These are phyloP conservation scores for Xerocomus potaroensis DNA, from an alignment of 768 basidiomycete species.

Conservation along the genomic window DNA sequence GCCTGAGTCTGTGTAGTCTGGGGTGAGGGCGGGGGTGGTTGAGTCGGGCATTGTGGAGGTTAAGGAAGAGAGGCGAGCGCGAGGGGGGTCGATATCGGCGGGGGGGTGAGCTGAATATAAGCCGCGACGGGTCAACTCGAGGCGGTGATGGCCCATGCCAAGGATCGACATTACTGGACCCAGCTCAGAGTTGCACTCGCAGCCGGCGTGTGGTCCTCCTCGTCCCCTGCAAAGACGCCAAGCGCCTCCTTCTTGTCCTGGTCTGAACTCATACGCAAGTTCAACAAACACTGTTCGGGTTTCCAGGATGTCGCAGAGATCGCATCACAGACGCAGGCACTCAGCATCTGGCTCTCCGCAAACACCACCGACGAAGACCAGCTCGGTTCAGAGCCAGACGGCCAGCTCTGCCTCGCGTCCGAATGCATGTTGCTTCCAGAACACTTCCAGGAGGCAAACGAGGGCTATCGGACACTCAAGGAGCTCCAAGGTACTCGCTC, in stretches of 20 bases:
- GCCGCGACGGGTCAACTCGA: background rate
- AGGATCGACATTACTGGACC: conserved; percentile 75
- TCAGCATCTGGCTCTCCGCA: conserved; percentile 53
- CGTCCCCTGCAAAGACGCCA: conserved; percentile 55
- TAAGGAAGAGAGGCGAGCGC: conserved; percentile 9
- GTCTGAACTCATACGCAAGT: conserved; percentile 80
- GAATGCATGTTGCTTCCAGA: conserved; percentile 59
- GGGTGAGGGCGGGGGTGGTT: conserved; percentile 54
- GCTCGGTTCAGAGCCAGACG: conserved; percentile 43
- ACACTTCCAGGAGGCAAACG: conserved; percentile 51
- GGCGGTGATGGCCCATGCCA: conserved; percentile 41
- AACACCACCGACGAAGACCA: conserved; percentile 52
- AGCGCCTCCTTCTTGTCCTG: conserved; percentile 56
- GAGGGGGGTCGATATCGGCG: conserved; percentile 8
- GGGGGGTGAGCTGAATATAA: conserved; percentile 4
- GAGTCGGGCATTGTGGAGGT: conserved; percentile 29
- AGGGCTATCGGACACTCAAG: conserved; percentile 52
- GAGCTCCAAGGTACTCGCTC: conserved; percentile 45
- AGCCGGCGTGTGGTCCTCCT: conserved; percentile 67
- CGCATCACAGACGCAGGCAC: conserved; percentile 60
- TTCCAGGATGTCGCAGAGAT: conserved; percentile 59
- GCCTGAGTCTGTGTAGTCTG: conserved; percentile 58
- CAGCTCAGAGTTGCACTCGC: conserved; percentile 70
- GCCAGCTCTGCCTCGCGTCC: conserved; percentile 34
- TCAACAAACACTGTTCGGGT: conserved; percentile 76